Base-by-base conservation (phyloP, 768 basidiomycete genomes). In the Pilatotrama ljubarskyi region DNA sequence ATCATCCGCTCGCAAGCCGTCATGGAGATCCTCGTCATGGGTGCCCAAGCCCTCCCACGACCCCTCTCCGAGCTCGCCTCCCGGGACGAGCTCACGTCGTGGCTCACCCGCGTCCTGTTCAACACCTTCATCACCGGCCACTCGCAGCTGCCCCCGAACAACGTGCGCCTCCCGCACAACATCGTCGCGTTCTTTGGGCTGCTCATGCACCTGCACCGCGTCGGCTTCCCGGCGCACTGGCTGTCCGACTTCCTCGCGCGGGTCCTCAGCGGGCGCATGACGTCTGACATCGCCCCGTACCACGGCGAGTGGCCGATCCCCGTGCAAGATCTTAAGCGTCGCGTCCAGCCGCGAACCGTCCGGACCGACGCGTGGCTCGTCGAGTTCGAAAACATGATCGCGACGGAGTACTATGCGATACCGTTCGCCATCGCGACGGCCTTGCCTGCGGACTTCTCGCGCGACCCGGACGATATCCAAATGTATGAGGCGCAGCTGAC, bases 221-320 rank as follows among this genome's bases (percentile, higher is more conserved):
- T 75, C 38, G 74, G 74, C 5, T 77, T 73, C 62, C 76, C 76
- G 2, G 65, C 58, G 13, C 76, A 75, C 59, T 76, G 75, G 76
- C 70, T 78, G 29, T 65, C 69, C 42, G 74, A 75, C 15, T 73
- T 69, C 63, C 24, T 66, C 18, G 64, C 70, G 51, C 63, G 59
- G 11, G 51, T 74, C 14, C 59, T 76, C 9, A 61, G 65, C 32
- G 68, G 72, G 37, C 64, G 41, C 22, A 58, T 74, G 41, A 44
- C 61, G 35, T 70, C 70, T 35, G 70, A 73, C 55, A 65, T 65
- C 52, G 54, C 58, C n/a, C 68, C 71, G 4, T 75, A 73, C 65
- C 53, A 63, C 13, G 67, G 52, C 8, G 38, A 36, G 2, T 63
- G 67, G 35, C 76, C 76, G 15, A 68, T 72, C 13, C 69, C 70